phyloP scores from a whole-genome alignment of 345 rosid species.

The Melastoma malabathricum region DNA sequence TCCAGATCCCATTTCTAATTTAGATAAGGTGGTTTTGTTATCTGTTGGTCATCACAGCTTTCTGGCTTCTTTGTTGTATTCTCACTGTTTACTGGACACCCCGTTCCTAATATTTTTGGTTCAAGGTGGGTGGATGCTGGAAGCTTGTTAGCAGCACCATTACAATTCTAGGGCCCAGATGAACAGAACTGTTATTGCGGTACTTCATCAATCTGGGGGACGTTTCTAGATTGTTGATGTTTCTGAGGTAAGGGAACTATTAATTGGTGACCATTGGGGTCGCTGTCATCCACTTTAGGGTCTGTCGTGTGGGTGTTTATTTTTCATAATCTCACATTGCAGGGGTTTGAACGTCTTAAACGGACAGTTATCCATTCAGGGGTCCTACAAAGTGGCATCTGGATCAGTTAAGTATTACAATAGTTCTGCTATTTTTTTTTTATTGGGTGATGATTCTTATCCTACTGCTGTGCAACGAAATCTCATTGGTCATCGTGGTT shows the following conservation, averaged over 20 bases:
- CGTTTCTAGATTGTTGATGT: conserved; percentile 60
- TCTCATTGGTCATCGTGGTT: neutral
- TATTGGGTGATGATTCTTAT: neutral
- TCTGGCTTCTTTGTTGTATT: neutral
- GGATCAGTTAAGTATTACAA: conserved; percentile 31
- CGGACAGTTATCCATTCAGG: conserved; percentile 65
- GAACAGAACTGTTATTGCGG: conserved; percentile 82
- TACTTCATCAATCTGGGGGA: conserved; percentile 72
- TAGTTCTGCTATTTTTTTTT: neutral
- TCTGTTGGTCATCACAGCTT: neutral
- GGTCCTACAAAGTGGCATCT: conserved; percentile 58
- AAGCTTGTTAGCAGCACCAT: conserved; percentile 67
- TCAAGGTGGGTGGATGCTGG: conserved; percentile 72
- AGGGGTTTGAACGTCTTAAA: conserved; percentile 64
- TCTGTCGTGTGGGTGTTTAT: conserved; percentile 8
- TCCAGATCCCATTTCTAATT: conserved; percentile 46
- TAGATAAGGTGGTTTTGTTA: conserved; percentile 34
- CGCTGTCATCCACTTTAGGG: neutral
- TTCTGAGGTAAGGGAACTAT: conserved; percentile 33
- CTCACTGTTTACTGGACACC: neutral
- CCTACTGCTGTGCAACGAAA: neutral
- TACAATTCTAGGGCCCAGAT: conserved; percentile 59
- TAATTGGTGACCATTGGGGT: neutral
- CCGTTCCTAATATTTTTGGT: conserved; percentile 5
- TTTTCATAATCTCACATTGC: conserved; percentile 25